Conservation (phyloP, 257 asterid species). For the Echium plantagineum region DNA sequence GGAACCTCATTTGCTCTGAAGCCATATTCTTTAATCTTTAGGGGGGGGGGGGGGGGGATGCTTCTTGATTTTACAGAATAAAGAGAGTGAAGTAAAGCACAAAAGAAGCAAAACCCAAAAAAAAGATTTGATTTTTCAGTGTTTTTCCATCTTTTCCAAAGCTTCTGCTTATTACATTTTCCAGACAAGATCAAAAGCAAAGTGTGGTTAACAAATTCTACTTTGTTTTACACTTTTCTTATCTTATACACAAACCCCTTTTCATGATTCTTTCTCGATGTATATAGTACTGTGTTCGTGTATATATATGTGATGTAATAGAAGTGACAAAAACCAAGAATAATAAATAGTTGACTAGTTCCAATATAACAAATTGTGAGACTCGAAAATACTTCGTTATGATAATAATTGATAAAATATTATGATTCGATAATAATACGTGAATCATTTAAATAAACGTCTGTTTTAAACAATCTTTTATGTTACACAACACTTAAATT, state of each 20-base stretch:
- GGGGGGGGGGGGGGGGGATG: too few species aligned
- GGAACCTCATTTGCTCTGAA: neutral
- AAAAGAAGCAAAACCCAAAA: neutral
- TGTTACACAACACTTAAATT: too few species aligned
- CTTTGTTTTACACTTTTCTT: neutral
- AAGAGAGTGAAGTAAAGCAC: neutral
- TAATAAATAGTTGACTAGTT: too few species aligned
- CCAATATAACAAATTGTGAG: too few species aligned
- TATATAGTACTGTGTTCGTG: neutral
- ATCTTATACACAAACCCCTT: neutral
- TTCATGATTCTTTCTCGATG: neutral
- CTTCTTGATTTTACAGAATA: neutral
- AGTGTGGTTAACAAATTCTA: neutral
- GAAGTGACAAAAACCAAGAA: too few species aligned
- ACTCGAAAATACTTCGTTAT: too few species aligned
- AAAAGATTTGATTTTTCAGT: neutral
- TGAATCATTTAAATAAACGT: too few species aligned
- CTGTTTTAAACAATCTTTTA: too few species aligned
- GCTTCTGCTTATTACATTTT: neutral
- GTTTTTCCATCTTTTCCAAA: constrained; percentile 1
- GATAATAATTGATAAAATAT: too few species aligned
- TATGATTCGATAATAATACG: too few species aligned
- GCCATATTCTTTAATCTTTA: constrained; percentile 2
- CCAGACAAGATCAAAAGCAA: neutral
- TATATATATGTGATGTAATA: neutral